A percentile compares a stretch with the other conserved stretches of the same genome.
These are phyloP conservation scores for Calocera viscosa DNA, from an alignment of 768 basidiomycete genomes.

Conservation along the genomic window DNA sequence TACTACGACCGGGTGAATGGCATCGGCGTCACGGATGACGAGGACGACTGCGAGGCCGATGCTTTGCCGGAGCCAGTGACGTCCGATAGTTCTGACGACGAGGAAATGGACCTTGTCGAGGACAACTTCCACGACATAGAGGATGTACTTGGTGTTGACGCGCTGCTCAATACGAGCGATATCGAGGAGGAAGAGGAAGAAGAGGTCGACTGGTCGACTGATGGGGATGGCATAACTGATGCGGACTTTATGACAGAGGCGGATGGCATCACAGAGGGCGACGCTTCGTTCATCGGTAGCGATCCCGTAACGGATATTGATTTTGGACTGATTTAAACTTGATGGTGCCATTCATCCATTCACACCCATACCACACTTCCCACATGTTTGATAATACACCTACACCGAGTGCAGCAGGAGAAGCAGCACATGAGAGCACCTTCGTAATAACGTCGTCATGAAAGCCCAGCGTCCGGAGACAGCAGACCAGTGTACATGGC, in stretches of 20 bases:
- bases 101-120: not conserved
- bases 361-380: too few species aligned
- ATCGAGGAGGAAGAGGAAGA: not conserved
- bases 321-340: not conserved
- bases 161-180: not conserved
- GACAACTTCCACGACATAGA: not conserved
- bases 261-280: not conserved
- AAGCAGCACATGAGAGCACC: too few species aligned
- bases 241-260: not conserved
- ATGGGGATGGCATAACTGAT: not conserved
- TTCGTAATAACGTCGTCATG: too few species aligned
- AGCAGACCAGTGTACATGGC: too few species aligned
- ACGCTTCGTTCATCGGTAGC: not conserved
- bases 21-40: not conserved
- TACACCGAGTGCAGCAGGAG: too few species aligned
- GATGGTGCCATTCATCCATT: too few species aligned
- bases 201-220: not conserved
- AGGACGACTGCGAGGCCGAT: not conserved
- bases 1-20: not conserved
- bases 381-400: too few species aligned
- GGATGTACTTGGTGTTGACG: not conserved
- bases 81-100: not conserved
- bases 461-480: too few species aligned
- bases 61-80: not conserved
- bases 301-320: not conserved